A percentile compares a stretch with the other conserved stretches of the same genome.
These are phyloP conservation scores for Magnaporthiopsis rhizophila DNA, from an alignment of 2,329 filamentous ascomycete genomes.

Conservation along the genomic window DNA sequence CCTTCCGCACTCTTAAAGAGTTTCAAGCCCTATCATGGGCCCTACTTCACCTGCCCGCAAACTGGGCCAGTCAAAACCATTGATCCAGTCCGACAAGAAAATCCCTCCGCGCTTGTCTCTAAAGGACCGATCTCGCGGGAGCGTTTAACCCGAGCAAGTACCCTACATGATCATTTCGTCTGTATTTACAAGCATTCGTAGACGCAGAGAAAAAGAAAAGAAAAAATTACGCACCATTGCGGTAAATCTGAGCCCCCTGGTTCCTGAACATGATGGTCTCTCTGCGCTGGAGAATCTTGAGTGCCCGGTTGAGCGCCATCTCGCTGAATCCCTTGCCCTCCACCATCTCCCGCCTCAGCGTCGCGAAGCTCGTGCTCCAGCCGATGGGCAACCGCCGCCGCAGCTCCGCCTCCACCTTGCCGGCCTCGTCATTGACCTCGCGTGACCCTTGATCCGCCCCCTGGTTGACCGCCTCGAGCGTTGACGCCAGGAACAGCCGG, in stretches of 20 bases:
- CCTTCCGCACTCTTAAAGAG: too few species aligned
- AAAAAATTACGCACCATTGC: conserved; percentile 54
- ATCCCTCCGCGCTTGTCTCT: too few species aligned
- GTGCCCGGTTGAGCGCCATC: conserved; percentile 71
- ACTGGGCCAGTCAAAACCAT: too few species aligned
- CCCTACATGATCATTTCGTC: too few species aligned
- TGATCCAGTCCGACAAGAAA: too few species aligned
- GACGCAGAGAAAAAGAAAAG: background rate
- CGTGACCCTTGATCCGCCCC: conserved; percentile 68
- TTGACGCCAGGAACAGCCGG: conserved; percentile 87
- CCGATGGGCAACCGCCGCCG: conserved; percentile 83
- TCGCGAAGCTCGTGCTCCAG: conserved; percentile 87
- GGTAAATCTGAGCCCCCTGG: conserved; percentile 66
- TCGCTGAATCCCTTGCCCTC: conserved; percentile 87
- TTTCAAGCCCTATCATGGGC: too few species aligned
- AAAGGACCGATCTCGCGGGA: too few species aligned
- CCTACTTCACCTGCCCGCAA: too few species aligned
- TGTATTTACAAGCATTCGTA: too few species aligned
- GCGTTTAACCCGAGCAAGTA: too few species aligned
- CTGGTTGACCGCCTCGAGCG: conserved; percentile 95
- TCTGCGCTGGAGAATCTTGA: conserved; percentile 78
- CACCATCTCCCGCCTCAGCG: conserved; percentile 81
- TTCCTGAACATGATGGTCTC: conserved; percentile 80
- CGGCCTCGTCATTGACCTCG: conserved; percentile 84
- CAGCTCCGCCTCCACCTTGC: conserved; percentile 81